Evolutionary conservation across 805 yeast species (phyloP).

Genomic region (Yamadazyma endophytica): DNA sequence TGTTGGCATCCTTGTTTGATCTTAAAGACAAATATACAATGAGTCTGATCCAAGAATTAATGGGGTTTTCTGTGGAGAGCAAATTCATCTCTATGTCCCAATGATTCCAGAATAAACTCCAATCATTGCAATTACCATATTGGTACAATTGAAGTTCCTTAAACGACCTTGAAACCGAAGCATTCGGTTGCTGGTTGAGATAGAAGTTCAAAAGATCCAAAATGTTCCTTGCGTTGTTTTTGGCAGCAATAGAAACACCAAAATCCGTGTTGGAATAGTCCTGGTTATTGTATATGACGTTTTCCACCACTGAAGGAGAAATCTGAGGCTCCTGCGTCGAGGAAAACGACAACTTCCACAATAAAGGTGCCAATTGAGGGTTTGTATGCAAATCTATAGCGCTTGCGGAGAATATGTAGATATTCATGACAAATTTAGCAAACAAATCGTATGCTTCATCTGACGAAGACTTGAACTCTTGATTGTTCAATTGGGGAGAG

Average conservation of each 20-base stretch:
- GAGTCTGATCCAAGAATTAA: slow-evolving; percentile 28
- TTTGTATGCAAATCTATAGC: slow-evolving; percentile 18
- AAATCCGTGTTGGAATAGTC: slow-evolving; percentile 1
- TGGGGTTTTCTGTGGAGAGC: slow-evolving; percentile 4
- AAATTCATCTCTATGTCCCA: slow-evolving; percentile 25
- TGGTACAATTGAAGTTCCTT: slow-evolving; percentile 31
- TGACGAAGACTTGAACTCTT: slow-evolving; percentile 3
- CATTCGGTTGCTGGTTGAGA: slow-evolving; percentile 2
- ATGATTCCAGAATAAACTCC: slow-evolving; percentile 35
- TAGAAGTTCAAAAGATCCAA: slow-evolving; percentile 21
- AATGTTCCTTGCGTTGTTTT: slow-evolving; percentile 27
- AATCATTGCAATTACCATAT: slow-evolving; percentile 35
- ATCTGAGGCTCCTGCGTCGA: slow-evolving; percentile 8
- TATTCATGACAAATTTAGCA: slow-evolving; percentile 22
- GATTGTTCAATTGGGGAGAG: slow-evolving; percentile 17
- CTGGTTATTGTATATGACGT: slow-evolving; percentile 16
- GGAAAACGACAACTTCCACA: slow-evolving; percentile 28
- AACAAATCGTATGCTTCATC: slow-evolving; percentile 21
- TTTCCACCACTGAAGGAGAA: slow-evolving; percentile 22
- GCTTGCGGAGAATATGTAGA: slow-evolving; percentile 23
- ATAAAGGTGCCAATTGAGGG: slow-evolving; percentile 28
- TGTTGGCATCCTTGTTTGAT: slow-evolving; percentile 19
- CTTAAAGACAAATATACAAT: slow-evolving; percentile 28
- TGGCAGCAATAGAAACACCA: slow-evolving; percentile 14
- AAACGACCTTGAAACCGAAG: slow-evolving; percentile 14